Base-by-base conservation (phyloP, 192 early-diverging fungal genomes). In the Linnemannia elongata region DNA sequence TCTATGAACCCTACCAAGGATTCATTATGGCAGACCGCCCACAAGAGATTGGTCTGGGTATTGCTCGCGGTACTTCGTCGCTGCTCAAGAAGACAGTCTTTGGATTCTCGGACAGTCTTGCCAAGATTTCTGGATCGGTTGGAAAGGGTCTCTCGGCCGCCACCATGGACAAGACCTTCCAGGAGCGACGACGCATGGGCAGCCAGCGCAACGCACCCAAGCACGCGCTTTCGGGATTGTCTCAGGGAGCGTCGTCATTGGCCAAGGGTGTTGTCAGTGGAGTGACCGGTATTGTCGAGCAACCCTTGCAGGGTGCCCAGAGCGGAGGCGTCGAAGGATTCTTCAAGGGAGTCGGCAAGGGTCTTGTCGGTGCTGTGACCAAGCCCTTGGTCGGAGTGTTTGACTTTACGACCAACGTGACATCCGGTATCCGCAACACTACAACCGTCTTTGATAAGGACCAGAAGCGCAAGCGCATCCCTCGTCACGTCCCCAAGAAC, bases 1-100 rank as follows among this genome's bases (percentile, higher is more conserved):
- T 99, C 87, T 99, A 99, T 89, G 98, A 99, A 83, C 98, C 98
- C 0, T 95, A 97, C 82, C 96, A 98, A 91, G 98, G 98, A 7
- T 96, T 98, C 75, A 94, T 98, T 52, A 97, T 99, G 92, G 97
- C 96, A 76, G 96, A 96, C 74, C 93, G 96, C 13, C 97, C 98
- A 13, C 96, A 99, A 81, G 98, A 98, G 80, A 93, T 99, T 79
- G 97, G 97, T 33, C 92, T 98, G 77, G 98, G 97, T 8, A 83
- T 99, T 9, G 98, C 96, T 1, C 95, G 96, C 74, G 97, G 96
- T 10, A 92, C 94, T 9, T 88, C 93, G 6, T 95, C 95, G 6
- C 90, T 97, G 78, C 84, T 97, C 54, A 95, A 96, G 54, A 99
- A 99, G 89, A 98, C 97, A 7, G 97, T 99, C 30, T 99, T 96